phyloP scores from a whole-genome alignment of 1,139 yeast genomes.

The Blastobotrys serpentis region DNA sequence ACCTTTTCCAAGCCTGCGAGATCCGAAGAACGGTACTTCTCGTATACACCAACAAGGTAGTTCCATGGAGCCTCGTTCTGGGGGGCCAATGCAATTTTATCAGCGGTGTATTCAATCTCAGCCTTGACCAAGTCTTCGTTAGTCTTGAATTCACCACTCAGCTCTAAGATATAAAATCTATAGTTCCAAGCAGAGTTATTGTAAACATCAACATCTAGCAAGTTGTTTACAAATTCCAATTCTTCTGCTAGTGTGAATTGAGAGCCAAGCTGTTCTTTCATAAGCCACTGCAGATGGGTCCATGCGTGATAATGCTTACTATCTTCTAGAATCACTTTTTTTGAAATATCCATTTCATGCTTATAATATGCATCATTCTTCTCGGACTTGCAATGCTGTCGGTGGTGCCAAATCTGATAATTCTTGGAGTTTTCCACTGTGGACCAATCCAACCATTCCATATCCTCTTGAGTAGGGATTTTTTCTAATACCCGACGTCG shows the following conservation, averaged over 20 bases:
- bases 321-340: conserved; percentile 71
- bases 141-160: conserved; percentile 13
- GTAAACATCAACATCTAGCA: conserved; percentile 63
- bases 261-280: conserved; percentile 44
- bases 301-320: conserved; percentile 94
- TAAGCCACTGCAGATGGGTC: conserved; percentile 86
- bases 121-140: conserved; percentile 32
- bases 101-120: conserved; percentile 50
- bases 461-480: conserved; percentile 38
- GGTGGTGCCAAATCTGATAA: conserved; percentile 94
- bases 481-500: conserved; percentile 55
- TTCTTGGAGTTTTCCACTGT: conserved; percentile 81
- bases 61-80: conserved; percentile 91
- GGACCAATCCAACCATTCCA: conserved; percentile 71
- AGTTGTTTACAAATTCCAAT: conserved; percentile 49
- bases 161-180: conserved; percentile 55
- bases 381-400: conserved; percentile 47
- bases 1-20: conserved; percentile 44
- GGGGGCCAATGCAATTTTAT: conserved; percentile 58
- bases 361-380: conserved; percentile 34
- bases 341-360: conserved; percentile 63
- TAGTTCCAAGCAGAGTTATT: conserved; percentile 96
- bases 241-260: conserved; percentile 43
- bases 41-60: conserved; percentile 63
- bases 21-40: conserved; percentile 35